phyloP scores from a whole-genome alignment of 257 asterid genomes.

The Solanum appendiculatum region DNA sequence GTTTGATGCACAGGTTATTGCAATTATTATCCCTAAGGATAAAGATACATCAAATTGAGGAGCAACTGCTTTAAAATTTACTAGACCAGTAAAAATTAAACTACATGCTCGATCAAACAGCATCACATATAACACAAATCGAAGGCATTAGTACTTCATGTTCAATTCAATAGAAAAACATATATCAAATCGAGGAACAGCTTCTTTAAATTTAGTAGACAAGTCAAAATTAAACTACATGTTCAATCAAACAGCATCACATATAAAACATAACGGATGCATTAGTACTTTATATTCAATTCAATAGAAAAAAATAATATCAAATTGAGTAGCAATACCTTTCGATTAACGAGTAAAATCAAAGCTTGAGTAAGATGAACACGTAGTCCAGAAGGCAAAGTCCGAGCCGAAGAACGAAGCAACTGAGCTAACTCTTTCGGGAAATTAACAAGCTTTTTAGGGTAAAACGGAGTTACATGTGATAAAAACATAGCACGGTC shows the following conservation, averaged over 20 bases:
- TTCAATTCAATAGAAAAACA: not conserved
- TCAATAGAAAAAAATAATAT: not conserved
- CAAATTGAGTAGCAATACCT: slow-evolving; percentile 22
- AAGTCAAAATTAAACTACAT: not conserved
- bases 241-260: not conserved
- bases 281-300: not conserved
- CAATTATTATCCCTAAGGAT: no score
- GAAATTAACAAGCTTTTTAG: slow-evolving; percentile 29
- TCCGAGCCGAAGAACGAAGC: slow-evolving; percentile 49
- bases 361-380: slow-evolving; percentile 62
- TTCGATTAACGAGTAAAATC: slow-evolving; percentile 58
- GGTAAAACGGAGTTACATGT: slow-evolving; percentile 70
- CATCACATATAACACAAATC: not conserved
- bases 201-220: not conserved
- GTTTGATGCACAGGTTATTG: not conserved
- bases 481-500: slow-evolving; percentile 73
- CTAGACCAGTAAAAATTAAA: not conserved
- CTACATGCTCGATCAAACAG: not conserved
- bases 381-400: slow-evolving; percentile 63
- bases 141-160: not conserved
- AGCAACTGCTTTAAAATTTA: not conserved
- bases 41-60: not conserved
- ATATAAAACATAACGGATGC: not conserved
- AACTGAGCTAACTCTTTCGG: slow-evolving; percentile 59
- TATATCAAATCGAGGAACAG: not conserved